These are phyloP conservation scores for Trametes cingulata DNA, from an alignment of 768 basidiomycete species.

Conservation along the genomic window DNA sequence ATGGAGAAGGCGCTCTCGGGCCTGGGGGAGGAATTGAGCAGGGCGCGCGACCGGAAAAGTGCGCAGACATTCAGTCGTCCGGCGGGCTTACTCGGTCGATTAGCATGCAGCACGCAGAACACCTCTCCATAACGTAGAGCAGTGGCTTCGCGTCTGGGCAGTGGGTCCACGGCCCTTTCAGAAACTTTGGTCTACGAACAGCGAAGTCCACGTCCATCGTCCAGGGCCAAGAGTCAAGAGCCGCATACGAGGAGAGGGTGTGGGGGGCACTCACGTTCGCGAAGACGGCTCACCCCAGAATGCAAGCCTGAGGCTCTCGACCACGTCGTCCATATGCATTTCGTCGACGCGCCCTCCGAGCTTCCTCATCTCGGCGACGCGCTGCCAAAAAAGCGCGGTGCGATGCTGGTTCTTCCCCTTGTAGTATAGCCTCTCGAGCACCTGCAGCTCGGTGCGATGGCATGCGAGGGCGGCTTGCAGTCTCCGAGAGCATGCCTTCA, in stretches of 20 bases:
- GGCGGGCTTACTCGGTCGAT: slow-evolving; percentile 46
- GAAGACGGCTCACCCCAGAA: slow-evolving; percentile 49
- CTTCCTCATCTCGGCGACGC: slow-evolving; percentile 59
- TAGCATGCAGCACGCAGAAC: slow-evolving; percentile 40
- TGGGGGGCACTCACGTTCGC: slow-evolving; percentile 38
- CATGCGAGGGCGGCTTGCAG: slow-evolving; percentile 46
- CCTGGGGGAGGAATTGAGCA: slow-evolving; percentile 37
- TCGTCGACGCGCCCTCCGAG: slow-evolving; percentile 41
- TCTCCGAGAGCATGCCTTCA: slow-evolving; percentile 56
- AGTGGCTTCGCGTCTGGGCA: slow-evolving; percentile 45
- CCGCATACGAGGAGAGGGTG: background rate
- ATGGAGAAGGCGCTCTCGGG: slow-evolving; percentile 43
- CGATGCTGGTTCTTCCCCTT: slow-evolving; percentile 82
- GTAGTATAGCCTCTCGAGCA: slow-evolving; percentile 71
- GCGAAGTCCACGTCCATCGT: background rate
- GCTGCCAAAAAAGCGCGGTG: slow-evolving; percentile 68
- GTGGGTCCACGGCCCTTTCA: slow-evolving; percentile 68
- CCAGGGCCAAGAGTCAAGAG: background rate
- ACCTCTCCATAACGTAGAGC: slow-evolving; percentile 36
- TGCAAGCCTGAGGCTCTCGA: slow-evolving; percentile 43
- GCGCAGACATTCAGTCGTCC: background rate
- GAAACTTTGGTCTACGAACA: slow-evolving; percentile 44
- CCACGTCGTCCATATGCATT: slow-evolving; percentile 25
- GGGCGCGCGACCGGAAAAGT: background rate
- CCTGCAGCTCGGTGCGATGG: slow-evolving; percentile 52